Evolutionary conservation across 306 rosid species (phyloP).

Genomic region (Vigna reflexopilosa): DNA sequence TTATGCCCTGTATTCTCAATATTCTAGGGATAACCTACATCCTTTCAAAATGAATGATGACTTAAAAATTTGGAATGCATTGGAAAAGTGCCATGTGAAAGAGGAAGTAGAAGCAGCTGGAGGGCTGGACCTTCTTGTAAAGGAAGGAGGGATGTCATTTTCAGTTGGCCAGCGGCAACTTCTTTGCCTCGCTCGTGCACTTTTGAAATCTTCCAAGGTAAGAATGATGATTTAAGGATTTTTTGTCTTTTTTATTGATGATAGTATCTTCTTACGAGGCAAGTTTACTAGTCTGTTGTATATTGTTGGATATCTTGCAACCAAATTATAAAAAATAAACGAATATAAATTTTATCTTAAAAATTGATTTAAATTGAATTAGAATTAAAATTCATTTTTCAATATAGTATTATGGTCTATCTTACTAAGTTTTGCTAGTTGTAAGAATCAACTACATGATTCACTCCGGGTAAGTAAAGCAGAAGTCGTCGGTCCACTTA

Average conservation of each 20-base stretch:
- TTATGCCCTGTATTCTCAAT: slow-evolving; percentile 6
- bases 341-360: no score
- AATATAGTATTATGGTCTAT: no score
- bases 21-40: slow-evolving; percentile 83
- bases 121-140: slow-evolving; percentile 74
- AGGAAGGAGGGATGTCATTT: slow-evolving; percentile 79
- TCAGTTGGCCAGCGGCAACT: slow-evolving; percentile 96
- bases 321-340: no score
- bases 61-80: slow-evolving; percentile 73
- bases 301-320: neutral
- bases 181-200: slow-evolving; percentile 96
- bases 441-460: no score
- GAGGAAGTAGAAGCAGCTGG: slow-evolving; percentile 85
- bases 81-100: slow-evolving; percentile 85
- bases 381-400: no score
- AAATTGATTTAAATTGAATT: no score
- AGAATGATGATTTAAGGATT: slow-evolving; percentile 14
- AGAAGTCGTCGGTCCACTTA: no score
- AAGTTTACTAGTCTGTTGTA: neutral
- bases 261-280: slow-evolving; percentile 17
- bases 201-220: slow-evolving; percentile 87
- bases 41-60: slow-evolving; percentile 72
- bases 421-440: no score
- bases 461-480: no score
- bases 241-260: neutral